A percentile compares a stretch with the other conserved stretches of the same genome.
Evolutionary conservation across 2,329 filamentous ascomycete species (phyloP).

Genomic region (Arthrobotrys entomopaga): DNA sequence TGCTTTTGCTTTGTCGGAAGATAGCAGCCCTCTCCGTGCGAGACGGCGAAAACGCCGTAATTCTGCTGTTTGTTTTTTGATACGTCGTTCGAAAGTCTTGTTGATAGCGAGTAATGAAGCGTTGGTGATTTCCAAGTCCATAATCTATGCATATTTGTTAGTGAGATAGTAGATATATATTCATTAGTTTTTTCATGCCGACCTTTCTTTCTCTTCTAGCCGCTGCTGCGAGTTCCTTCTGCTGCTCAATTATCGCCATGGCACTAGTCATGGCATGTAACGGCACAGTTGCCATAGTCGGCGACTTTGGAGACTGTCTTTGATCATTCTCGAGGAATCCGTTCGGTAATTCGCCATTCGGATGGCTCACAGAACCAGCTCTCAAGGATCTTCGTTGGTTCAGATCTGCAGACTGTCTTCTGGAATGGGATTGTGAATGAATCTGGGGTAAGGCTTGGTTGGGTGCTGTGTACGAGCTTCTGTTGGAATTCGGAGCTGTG

Average conservation of each 20-base stretch:
- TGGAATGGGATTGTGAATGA: slow-evolving; percentile 68
- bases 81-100: slow-evolving; percentile 85
- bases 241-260: slow-evolving; percentile 68
- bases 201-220: slow-evolving; percentile 93
- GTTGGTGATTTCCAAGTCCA: slow-evolving; percentile 96
- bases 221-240: slow-evolving; percentile 83
- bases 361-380: slow-evolving; percentile 36
- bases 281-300: slow-evolving; percentile 29
- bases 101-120: slow-evolving; percentile 96
- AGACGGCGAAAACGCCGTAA: slow-evolving; percentile 85
- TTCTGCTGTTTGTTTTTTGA: slow-evolving; percentile 90
- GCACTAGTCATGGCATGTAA: slow-evolving; percentile 55
- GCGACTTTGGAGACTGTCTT: slow-evolving; percentile 51
- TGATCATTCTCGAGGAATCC: slow-evolving; percentile 13
- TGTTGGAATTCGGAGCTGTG: slow-evolving; percentile 28
- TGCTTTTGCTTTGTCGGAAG: slow-evolving; percentile 60
- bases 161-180: slow-evolving; percentile 1
- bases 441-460: slow-evolving; percentile 60
- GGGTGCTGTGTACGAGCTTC: slow-evolving; percentile 61
- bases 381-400: slow-evolving; percentile 22
- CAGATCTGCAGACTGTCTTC: slow-evolving; percentile 43
- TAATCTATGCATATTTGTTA: slow-evolving; percentile 59
- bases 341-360: slow-evolving; percentile 25
- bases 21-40: slow-evolving; percentile 80
- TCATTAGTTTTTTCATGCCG: not conserved